These are phyloP conservation scores for Eimeria acervulina DNA, from an alignment of 169 alveolate species.

Conservation along the genomic window DNA sequence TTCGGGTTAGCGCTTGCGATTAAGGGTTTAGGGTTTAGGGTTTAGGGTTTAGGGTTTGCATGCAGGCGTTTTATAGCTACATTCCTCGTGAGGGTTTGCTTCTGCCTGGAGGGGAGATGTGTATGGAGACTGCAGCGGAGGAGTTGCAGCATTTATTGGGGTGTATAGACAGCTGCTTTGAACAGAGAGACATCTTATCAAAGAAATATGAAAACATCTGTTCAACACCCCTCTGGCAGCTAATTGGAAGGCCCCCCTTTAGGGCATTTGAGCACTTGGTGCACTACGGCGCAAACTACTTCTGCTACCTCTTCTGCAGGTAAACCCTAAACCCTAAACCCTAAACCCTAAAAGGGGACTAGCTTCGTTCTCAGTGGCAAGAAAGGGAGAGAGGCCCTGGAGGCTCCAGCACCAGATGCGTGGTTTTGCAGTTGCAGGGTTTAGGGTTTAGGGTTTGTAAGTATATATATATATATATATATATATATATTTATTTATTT, in stretches of 20 bases:
- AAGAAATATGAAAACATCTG: background rate
- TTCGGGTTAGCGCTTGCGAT: background rate
- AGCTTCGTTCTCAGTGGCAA: no score
- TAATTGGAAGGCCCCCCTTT: conserved; percentile 70
- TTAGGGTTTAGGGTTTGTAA: background rate
- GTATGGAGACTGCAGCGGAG: background rate
- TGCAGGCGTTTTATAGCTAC: conserved; percentile 60
- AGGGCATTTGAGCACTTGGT: conserved; percentile 82
- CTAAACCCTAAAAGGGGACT: no score
- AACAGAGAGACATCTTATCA: background rate
- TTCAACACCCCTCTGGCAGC: background rate
- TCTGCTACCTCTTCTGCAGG: conserved; percentile 57
- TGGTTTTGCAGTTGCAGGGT: background rate
- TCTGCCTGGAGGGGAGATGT: background rate
- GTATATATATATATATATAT: no score
- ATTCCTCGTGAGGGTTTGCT: background rate
- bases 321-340: conserved; percentile 23
- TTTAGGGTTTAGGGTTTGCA: background rate
- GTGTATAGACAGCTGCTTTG: background rate
- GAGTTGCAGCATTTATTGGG: background rate
- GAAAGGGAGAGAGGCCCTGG: background rate
- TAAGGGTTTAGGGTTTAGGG: background rate
- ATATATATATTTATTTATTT: no score
- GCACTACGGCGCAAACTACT: conserved; percentile 84
- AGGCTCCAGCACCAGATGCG: background rate